phyloP scores from a whole-genome alignment of 1,139 yeast species.

The Geotrichum siamense region DNA sequence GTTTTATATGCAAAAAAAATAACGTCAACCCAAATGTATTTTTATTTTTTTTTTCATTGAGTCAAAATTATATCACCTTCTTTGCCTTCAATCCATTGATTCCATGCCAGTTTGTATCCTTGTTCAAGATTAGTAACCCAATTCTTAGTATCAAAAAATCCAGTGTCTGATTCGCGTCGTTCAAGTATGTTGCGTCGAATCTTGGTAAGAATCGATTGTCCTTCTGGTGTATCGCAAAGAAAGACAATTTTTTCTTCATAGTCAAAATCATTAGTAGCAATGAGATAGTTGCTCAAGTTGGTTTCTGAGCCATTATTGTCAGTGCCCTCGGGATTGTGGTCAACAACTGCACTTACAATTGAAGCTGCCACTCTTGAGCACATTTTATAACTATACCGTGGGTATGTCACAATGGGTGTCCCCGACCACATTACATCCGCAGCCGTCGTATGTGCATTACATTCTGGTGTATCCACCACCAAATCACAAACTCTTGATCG shows the following conservation, averaged over 20 bases:
- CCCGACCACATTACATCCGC: constrained; percentile 35
- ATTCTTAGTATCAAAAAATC: constrained; percentile 29
- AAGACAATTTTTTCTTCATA: constrained; percentile 28
- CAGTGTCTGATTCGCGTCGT: constrained; percentile 24
- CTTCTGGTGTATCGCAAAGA: constrained; percentile 22
- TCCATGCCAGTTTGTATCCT: constrained; percentile 30
- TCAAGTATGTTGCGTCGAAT: constrained; percentile 27
- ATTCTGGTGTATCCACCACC: constrained; percentile 35
- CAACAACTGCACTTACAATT: constrained; percentile 27
- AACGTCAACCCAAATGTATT: constrained; percentile 4
- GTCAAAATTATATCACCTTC: background rate
- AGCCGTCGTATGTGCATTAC: constrained; percentile 37
- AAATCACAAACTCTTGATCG: constrained; percentile 33
- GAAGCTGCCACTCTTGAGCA: constrained; percentile 34
- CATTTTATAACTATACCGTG: constrained; percentile 31
- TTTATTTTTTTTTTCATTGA: constrained; percentile 8
- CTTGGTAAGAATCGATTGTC: constrained; percentile 21
- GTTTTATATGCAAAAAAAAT: background rate
- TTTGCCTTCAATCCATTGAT: constrained; percentile 26
- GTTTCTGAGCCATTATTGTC: constrained; percentile 17
- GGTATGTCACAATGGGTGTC: constrained; percentile 33
- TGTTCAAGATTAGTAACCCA: constrained; percentile 31
- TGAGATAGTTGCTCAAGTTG: constrained; percentile 21
- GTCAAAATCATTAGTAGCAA: constrained; percentile 27
- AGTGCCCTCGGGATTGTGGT: no score